Conservation (phyloP, 768 basidiomycete species). For the Phylloporus sp. region DNA sequence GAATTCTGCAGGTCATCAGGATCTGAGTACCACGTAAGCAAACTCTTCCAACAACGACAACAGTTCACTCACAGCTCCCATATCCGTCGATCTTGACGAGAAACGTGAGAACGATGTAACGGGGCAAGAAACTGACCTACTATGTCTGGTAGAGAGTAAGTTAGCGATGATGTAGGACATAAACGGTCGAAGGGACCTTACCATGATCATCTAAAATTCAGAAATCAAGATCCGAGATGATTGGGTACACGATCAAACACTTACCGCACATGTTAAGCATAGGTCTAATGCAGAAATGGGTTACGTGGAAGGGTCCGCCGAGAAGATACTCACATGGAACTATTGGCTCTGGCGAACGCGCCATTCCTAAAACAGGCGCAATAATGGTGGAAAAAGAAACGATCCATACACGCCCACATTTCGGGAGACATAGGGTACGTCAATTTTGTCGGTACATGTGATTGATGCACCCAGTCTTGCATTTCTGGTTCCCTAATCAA, state of each 20-base stretch:
- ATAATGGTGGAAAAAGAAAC: constrained; percentile 90
- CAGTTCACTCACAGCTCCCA: constrained; percentile 63
- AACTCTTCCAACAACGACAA: background rate
- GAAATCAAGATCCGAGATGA: background rate
- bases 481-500: constrained; percentile 85
- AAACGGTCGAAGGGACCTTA: constrained; percentile 29
- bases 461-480: constrained; percentile 74
- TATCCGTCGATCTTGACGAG: constrained; percentile 67
- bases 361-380: constrained; percentile 82
- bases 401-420: constrained; percentile 72
- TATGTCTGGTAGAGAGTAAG: constrained; percentile 36
- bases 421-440: constrained; percentile 60
- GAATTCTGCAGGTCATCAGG: constrained; percentile 75
- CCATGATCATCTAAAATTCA: constrained; percentile 70
- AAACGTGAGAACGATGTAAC: background rate
- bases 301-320: background rate
- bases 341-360: constrained; percentile 88
- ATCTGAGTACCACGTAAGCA: constrained; percentile 41
- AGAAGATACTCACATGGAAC: constrained; percentile 65
- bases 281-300: constrained; percentile 45
- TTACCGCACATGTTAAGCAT: constrained; percentile 86
- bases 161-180: constrained; percentile 6
- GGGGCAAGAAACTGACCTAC: constrained; percentile 30
- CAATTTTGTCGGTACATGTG: constrained; percentile 58
- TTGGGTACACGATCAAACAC: constrained; percentile 14